Evolutionary conservation across 2,329 filamentous ascomycete species (phyloP).

Genomic region (Sporothrix pallida): DNA sequence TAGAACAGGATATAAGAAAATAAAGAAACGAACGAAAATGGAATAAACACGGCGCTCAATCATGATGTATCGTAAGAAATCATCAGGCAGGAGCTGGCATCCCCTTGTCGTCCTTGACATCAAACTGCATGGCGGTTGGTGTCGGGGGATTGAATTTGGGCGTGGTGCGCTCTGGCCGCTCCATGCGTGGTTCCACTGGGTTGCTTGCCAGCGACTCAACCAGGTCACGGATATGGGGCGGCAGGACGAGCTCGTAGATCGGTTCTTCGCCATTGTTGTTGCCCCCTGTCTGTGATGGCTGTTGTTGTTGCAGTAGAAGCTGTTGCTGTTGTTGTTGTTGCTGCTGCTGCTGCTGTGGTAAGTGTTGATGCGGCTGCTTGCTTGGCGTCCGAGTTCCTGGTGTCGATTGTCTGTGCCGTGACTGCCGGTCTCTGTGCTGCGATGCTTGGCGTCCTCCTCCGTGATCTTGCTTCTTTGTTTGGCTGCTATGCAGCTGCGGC

Average conservation of each 20-base stretch:
- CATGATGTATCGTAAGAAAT: no score
- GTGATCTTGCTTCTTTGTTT: not conserved
- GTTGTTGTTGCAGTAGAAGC: not conserved
- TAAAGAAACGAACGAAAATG: no score
- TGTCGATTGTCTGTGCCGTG: not conserved
- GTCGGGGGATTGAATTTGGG: slow-evolving; percentile 36
- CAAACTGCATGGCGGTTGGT: slow-evolving; percentile 36
- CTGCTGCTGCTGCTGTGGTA: not conserved
- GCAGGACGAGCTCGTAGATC: slow-evolving; percentile 36
- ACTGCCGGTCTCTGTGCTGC: not conserved
- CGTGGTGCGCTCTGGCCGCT: not conserved
- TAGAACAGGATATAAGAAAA: no score
- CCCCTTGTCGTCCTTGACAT: not conserved
- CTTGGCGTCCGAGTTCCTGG: not conserved
- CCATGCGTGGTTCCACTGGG: no score
- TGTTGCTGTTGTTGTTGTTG: not conserved
- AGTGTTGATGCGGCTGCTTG: not conserved
- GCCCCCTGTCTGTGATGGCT: not conserved
- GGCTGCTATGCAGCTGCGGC: not conserved
- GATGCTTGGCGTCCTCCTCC: not conserved
- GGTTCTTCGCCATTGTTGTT: not conserved
- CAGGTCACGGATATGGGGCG: slow-evolving; percentile 34
- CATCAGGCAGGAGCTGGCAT: not conserved
- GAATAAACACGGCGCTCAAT: no score
- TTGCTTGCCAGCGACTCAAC: slow-evolving; percentile 30